Evolutionary conservation across 192 early-diverging fungal genomes (phyloP).

Genomic region (Podochytrium sp.): DNA sequence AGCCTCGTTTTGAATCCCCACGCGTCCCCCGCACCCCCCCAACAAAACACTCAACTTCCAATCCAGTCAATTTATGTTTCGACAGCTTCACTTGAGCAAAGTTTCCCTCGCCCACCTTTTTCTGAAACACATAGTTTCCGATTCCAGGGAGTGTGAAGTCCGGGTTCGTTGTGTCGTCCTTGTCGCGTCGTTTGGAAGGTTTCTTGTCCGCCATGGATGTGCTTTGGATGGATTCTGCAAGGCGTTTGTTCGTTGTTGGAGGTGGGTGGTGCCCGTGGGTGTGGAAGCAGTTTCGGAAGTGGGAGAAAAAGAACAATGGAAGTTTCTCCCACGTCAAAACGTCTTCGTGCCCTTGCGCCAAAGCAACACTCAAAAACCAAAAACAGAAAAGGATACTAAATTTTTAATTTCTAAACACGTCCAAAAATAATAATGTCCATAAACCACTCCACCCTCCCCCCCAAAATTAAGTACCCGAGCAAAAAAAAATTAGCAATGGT

Average conservation of each 20-base stretch:
- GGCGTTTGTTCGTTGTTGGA: not conserved
- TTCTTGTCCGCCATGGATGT: constrained; percentile 2
- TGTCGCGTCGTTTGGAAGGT: constrained; percentile 42
- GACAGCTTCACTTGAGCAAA: constrained; percentile 99
- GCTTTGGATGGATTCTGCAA: not conserved
- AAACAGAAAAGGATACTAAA: too few species aligned
- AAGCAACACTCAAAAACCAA: not conserved
- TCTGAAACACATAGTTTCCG: constrained; percentile 89
- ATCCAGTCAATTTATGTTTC: constrained; percentile 69
- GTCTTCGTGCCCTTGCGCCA: not conserved
- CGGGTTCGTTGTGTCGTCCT: constrained; percentile 61
- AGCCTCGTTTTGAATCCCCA: not conserved
- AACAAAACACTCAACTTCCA: constrained; percentile 42
- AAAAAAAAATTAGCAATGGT: not conserved
- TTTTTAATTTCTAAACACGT: too few species aligned
- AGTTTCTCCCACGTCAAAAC: not conserved
- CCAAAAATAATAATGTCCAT: too few species aligned
- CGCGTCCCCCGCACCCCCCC: too few species aligned
- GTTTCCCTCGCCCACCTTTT: constrained; percentile 98
- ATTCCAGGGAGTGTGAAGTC: constrained; percentile 53
- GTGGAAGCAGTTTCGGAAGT: too few species aligned
- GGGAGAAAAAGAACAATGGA: not conserved
- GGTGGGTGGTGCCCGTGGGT: too few species aligned
- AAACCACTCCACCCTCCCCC: too few species aligned
- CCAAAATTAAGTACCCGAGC: not conserved